phyloP scores from a whole-genome alignment of 169 alveolate genomes.

The Plasmodium adleri region DNA sequence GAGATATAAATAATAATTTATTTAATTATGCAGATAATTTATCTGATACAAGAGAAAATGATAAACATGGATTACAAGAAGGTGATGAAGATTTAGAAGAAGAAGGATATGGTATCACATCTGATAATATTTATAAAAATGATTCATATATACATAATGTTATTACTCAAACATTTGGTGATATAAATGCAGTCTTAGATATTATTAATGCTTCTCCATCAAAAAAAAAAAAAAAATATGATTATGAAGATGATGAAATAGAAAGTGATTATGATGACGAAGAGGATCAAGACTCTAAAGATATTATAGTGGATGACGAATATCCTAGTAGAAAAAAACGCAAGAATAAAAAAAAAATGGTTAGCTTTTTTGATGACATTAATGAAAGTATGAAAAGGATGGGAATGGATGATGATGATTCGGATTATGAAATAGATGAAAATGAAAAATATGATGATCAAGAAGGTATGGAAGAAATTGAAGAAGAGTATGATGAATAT shows the following conservation, averaged over 20 bases:
- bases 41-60: slow-evolving; percentile 36
- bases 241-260: slow-evolving; percentile 67
- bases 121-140: slow-evolving; percentile 39
- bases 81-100: neutral
- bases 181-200: slow-evolving; percentile 62
- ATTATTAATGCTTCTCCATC: slow-evolving; percentile 56
- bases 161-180: slow-evolving; percentile 74
- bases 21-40: slow-evolving; percentile 52
- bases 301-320: slow-evolving; percentile 30
- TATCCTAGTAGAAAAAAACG: slow-evolving; percentile 11
- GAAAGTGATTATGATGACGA: slow-evolving; percentile 37
- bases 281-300: slow-evolving; percentile 17
- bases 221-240: slow-evolving; percentile 73
- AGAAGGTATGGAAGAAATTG: slow-evolving; percentile 8
- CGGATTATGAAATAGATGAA: slow-evolving; percentile 45
- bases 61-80: neutral
- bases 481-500: slow-evolving; percentile 9
- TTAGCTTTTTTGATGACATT: slow-evolving; percentile 52
- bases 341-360: slow-evolving; percentile 40
- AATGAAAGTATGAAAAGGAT: slow-evolving; percentile 30
- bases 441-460: slow-evolving; percentile 20
- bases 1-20: slow-evolving; percentile 18
- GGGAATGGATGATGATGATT: slow-evolving; percentile 53
- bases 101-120: slow-evolving; percentile 24
- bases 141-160: slow-evolving; percentile 47